A percentile compares a stretch with the other conserved stretches of the same genome.
Conservation (phyloP, 768 basidiomycete species). For the Pholiota conissans region DNA sequence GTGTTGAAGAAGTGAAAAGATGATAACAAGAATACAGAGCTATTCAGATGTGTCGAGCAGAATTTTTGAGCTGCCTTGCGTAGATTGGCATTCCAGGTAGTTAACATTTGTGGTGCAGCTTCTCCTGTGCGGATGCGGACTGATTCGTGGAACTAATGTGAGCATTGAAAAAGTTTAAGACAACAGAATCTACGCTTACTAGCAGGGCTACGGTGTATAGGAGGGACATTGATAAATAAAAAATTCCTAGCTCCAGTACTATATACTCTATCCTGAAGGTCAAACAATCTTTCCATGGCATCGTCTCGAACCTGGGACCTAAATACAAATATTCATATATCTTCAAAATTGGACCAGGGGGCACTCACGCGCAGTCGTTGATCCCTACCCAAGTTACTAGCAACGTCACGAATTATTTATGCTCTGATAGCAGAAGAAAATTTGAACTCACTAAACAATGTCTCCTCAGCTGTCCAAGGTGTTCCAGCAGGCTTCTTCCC, state of each 20-base stretch:
- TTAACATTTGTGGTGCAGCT: background rate
- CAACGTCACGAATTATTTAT: background rate
- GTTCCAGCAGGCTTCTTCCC: conserved; percentile 36
- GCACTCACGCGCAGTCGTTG: conserved; percentile 58
- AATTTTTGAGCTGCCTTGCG: conserved; percentile 33
- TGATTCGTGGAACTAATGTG: background rate
- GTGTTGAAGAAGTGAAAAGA: conserved; percentile 44
- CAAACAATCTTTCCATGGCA: conserved; percentile 36
- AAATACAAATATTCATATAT: no score
- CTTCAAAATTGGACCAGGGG: background rate
- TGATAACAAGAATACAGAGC: conserved; percentile 50
- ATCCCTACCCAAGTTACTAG: conserved; percentile 68
- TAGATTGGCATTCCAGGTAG: conserved; percentile 49
- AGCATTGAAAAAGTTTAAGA: background rate
- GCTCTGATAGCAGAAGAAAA: background rate
- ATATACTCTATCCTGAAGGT: conserved; percentile 48
- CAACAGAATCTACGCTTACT: conserved; percentile 21
- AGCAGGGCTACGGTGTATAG: conserved; percentile 50
- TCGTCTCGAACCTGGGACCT: background rate
- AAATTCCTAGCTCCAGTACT: conserved; percentile 52
- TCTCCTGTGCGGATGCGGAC: background rate
- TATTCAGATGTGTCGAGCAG: conserved; percentile 37
- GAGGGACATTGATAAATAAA: conserved; percentile 60
- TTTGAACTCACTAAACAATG: conserved; percentile 45
- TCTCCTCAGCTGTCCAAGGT: conserved; percentile 39